Percentiles rank a stretch among this genome's conserved stretches.
Evolutionary conservation across 805 yeast species (phyloP).

Genomic region (Wickerhamiella allomyrinae): DNA sequence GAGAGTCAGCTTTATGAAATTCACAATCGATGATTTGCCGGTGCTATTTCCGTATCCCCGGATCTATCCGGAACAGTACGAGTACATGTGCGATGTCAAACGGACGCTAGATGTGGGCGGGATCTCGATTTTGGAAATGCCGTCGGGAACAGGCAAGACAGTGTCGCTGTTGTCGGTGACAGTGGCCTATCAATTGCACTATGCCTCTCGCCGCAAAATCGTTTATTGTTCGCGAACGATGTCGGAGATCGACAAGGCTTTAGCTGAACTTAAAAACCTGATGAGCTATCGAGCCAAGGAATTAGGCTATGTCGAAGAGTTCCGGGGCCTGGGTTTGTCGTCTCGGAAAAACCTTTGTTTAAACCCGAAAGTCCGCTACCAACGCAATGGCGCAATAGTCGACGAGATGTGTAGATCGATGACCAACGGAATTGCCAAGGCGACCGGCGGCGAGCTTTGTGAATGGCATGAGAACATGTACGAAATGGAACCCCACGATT

Average conservation of each 20-base stretch:
- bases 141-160: slow-evolving; percentile 98
- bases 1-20: too few relatives aligned
- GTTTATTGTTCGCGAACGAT: slow-evolving; percentile 98
- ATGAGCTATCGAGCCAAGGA: slow-evolving; percentile 79
- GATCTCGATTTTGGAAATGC: slow-evolving; percentile 94
- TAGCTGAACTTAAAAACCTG: slow-evolving; percentile 73
- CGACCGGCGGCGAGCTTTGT: slow-evolving; percentile 51
- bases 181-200: slow-evolving; percentile 84
- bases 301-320: slow-evolving; percentile 76
- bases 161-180: slow-evolving; percentile 81
- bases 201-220: slow-evolving; percentile 87
- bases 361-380: slow-evolving; percentile 76
- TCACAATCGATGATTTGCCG: slow-evolving; percentile 89
- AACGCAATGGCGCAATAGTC: slow-evolving; percentile 79
- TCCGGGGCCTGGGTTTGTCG: slow-evolving; percentile 86
- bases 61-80: slow-evolving; percentile 96
- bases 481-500: slow-evolving; percentile 73
- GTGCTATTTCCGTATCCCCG: slow-evolving; percentile 92
- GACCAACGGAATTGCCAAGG: slow-evolving; percentile 80
- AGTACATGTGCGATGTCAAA: slow-evolving; percentile 92
- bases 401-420: slow-evolving; percentile 93
- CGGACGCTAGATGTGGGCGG: slow-evolving; percentile 92
- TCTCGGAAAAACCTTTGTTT: slow-evolving; percentile 88
- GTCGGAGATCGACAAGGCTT: slow-evolving; percentile 97
- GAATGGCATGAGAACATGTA: slow-evolving; percentile 83